These are phyloP conservation scores for Acacia crassicarpa DNA, from an alignment of 306 rosid genomes.

Conservation along the genomic window DNA sequence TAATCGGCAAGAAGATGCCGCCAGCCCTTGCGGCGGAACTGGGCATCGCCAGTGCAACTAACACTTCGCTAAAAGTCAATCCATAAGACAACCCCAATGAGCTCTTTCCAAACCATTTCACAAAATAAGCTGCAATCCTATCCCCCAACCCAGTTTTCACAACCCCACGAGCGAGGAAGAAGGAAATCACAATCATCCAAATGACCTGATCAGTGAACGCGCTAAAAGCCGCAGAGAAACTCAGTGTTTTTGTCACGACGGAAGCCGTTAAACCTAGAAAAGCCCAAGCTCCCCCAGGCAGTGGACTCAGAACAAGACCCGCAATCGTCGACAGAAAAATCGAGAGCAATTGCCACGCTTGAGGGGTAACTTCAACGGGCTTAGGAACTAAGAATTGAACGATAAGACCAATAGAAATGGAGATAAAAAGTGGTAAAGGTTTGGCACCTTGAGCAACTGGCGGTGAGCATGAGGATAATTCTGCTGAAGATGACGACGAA, in stretches of 20 bases:
- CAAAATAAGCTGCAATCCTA: conserved; percentile 38
- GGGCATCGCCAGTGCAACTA: conserved; percentile 13
- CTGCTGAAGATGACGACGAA: conserved; percentile 1
- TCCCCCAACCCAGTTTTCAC: conserved; percentile 93
- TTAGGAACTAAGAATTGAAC: conserved; percentile 53
- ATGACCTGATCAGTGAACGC: conserved; percentile 93
- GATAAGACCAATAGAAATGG: conserved; percentile 59
- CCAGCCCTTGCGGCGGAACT: background rate
- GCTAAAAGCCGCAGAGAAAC: conserved; percentile 66
- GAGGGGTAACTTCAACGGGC: background rate
- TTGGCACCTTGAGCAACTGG: conserved; percentile 57
- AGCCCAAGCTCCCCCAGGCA: conserved; percentile 98
- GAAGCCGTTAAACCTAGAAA: conserved; percentile 70
- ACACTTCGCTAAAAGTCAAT: background rate
- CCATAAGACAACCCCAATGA: background rate
- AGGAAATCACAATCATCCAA: conserved; percentile 93
- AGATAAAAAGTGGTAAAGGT: conserved; percentile 56
- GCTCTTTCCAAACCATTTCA: background rate
- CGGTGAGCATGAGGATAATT: conserved; percentile 1
- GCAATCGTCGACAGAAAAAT: conserved; percentile 86
- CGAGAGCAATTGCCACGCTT: conserved; percentile 21
- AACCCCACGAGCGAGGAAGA: conserved; percentile 94
- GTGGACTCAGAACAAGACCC: conserved; percentile 81
- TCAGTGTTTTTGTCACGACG: conserved; percentile 62
- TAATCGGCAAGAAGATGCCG: conserved; percentile 16